These are phyloP conservation scores for Penicillium fuscoglaucum DNA, from an alignment of 2,329 filamentous ascomycete species.

Conservation along the genomic window DNA sequence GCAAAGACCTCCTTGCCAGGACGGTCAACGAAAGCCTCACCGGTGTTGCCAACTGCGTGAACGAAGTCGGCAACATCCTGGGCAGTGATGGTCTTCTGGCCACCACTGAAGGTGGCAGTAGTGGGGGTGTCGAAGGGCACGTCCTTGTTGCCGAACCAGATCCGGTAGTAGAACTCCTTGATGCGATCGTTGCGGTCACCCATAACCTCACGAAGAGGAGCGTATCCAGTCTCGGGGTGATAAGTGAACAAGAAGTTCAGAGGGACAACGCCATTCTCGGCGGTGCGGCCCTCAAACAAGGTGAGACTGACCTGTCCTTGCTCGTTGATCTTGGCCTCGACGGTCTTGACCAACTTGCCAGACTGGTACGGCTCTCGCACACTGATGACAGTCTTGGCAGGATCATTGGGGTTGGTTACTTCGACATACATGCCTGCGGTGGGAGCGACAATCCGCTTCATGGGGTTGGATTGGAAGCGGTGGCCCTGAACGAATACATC, in stretches of 20 bases:
- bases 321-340: constrained; percentile 75
- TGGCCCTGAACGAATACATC: constrained; percentile 94
- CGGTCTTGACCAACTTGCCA: constrained; percentile 83
- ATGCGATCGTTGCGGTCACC: constrained; percentile 92
- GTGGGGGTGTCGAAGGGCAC: constrained; percentile 82
- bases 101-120: constrained; percentile 86
- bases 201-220: constrained; percentile 98
- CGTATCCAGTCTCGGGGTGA: constrained; percentile 91
- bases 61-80: constrained; percentile 98
- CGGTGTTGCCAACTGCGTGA: constrained; percentile 97
- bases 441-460: constrained; percentile 87
- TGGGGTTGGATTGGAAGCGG: constrained; percentile 95
- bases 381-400: constrained; percentile 77
- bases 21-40: constrained; percentile 93
- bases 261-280: constrained; percentile 76
- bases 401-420: constrained; percentile 77
- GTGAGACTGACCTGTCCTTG: constrained; percentile 82
- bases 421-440: constrained; percentile 85
- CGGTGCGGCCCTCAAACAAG: constrained; percentile 90
- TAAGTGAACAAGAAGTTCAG: constrained; percentile 88
- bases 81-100: constrained; percentile 79
- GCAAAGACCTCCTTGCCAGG: constrained; percentile 92
- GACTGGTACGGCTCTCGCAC: constrained; percentile 85
- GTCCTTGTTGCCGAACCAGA: constrained; percentile 90
- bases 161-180: constrained; percentile 98